These are phyloP conservation scores for Drosera capensis DNA, from an alignment of 148 eudicot species.

Conservation along the genomic window DNA sequence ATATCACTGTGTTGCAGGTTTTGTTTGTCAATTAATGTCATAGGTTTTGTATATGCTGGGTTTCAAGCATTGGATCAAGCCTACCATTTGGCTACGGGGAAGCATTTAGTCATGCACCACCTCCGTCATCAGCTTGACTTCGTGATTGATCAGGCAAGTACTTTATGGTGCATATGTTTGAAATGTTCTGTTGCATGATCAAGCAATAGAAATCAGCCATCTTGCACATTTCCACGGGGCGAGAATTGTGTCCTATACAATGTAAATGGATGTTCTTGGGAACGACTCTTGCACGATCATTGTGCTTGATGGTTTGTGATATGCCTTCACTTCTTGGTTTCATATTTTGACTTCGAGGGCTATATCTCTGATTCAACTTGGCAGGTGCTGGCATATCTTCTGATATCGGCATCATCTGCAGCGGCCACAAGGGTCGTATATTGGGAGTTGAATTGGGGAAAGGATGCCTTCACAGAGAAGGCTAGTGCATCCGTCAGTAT, in stretches of 20 bases:
- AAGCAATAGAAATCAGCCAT: neutral
- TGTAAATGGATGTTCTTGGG: too few species aligned
- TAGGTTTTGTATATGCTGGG: slow-evolving; percentile 63
- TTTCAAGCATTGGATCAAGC: slow-evolving; percentile 57
- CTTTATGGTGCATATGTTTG: neutral
- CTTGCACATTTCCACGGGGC: neutral
- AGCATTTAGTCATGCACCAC: slow-evolving; percentile 28
- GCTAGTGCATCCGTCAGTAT: slow-evolving; percentile 66
- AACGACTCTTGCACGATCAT: neutral
- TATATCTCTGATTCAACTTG: slow-evolving; percentile 1
- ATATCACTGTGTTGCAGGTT: slow-evolving; percentile 32
- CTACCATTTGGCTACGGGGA: slow-evolving; percentile 35
- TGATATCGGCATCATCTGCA: slow-evolving; percentile 89
- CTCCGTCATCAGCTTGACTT: slow-evolving; percentile 63
- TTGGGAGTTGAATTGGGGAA: slow-evolving; percentile 89
- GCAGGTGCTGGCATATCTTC: slow-evolving; percentile 87
- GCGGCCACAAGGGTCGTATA: slow-evolving; percentile 74
- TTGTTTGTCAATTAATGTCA: slow-evolving; percentile 51
- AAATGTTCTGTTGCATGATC: neutral
- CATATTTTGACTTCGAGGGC: too few species aligned
- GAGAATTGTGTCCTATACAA: too few species aligned
- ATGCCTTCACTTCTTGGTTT: neutral
- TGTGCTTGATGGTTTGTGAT: neutral
- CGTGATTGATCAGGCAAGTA: slow-evolving; percentile 81
- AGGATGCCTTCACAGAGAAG: slow-evolving; percentile 68